Evolutionary conservation across 441 rosid genomes (phyloP), one percentile per base, ranked within the genome.

Genomic region (Eugenia klotzschiana): DNA sequence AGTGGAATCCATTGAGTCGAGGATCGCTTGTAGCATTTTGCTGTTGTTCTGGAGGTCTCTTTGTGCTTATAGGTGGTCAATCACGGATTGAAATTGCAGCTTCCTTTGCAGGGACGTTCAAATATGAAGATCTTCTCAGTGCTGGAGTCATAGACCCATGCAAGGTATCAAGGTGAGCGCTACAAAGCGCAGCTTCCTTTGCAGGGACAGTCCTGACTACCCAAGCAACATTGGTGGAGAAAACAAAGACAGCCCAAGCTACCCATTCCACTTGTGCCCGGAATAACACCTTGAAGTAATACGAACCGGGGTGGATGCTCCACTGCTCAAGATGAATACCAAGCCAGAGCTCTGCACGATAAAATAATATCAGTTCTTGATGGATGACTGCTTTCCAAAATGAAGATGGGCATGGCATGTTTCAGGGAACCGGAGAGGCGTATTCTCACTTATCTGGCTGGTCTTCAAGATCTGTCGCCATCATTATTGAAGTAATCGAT

Each of bases 171-270:
- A 91, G 96, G 86, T 92, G 94, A 50, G 99, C 98, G 2, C 93
- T 96, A 72, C 93, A 93, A 80, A 94, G 89, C 82, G 98, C 98
- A 18, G 96, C 89, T 84, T 96, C 98, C 79, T 86, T 96, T 85
- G 96, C 97, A 12, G 98, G 94, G 22, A 74, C 91, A 57, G 90
- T 94, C 83, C 91, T 94, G 60, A 95, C 95, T 51, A 93, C 98
- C 80, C 94, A 94, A 93, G 98, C 98, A 27, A 91, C 89, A 73
- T 50, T 93, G 41, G 92, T 93, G 58, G 98, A 96, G 60, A 95
- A 92, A 81, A 88, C 82, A 80, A 96, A 88, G 90, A 84, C 79
- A n/a, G 86, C 92, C 93, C 79, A 87, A 91, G 87, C 94, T 97
- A 22, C 85, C 87, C 46, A 79, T 91, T 80, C 97, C 95, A 64